A percentile compares a stretch with the other conserved stretches of the same genome.
These are phyloP conservation scores for Hirsutella rhossiliensis DNA, from an alignment of 2,329 filamentous ascomycete genomes.

Conservation along the genomic window DNA sequence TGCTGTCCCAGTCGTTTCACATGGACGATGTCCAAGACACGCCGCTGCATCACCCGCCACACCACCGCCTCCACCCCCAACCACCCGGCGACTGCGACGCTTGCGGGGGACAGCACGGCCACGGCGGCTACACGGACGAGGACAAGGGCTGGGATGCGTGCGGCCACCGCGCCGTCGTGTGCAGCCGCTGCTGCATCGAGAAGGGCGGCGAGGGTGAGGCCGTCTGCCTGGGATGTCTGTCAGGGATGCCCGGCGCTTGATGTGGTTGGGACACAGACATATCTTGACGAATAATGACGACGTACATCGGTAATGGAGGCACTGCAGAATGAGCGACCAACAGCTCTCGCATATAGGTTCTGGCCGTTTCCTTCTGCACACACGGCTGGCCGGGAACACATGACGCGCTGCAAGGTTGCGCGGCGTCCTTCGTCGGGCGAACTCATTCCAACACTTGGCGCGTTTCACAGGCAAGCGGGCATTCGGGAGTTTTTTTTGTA, in stretches of 20 bases:
- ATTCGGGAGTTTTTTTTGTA: too few relatives aligned
- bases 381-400: too few relatives aligned
- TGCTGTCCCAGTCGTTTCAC: constrained; percentile 31
- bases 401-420: too few relatives aligned
- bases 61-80: not conserved
- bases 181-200: constrained; percentile 59
- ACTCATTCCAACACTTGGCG: too few relatives aligned
- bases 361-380: too few relatives aligned
- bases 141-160: constrained; percentile 23
- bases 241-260: constrained; percentile 27
- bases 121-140: constrained; percentile 2
- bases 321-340: not conserved
- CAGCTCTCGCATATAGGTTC: too few relatives aligned
- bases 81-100: not conserved
- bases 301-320: not conserved
- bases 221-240: constrained; percentile 52
- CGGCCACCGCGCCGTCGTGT: constrained; percentile 43
- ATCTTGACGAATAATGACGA: constrained; percentile 5
- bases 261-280: not conserved
- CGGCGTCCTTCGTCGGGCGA: too few relatives aligned
- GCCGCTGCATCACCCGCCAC: not conserved
- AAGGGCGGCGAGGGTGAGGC: constrained; percentile 51
- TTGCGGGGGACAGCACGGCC: not conserved
- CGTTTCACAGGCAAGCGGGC: too few relatives aligned
- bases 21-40: constrained; percentile 32